Evolutionary conservation across 1,284 basidiomycete genomes (phyloP), one percentile per base, ranked within the genome.

Genomic region (Amylostereum areolatum): DNA sequence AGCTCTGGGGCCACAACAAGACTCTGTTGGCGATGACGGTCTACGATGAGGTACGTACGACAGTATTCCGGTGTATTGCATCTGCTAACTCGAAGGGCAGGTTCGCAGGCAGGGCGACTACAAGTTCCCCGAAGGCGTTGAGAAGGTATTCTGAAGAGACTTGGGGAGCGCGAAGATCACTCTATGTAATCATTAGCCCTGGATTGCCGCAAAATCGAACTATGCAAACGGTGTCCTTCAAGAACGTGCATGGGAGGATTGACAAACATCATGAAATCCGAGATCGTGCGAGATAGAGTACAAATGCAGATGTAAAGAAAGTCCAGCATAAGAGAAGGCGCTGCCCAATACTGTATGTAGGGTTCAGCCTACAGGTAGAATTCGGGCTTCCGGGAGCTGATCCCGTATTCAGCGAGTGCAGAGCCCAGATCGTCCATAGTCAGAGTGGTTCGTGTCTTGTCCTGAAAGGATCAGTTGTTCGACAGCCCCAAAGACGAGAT

Each of bases 401-500:
- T 93, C 5, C 97, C 96, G 63, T 98, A 97, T 67, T 99, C 97
- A 37, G 82, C 79, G 28, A 99, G 78, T 1, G 97, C 97, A 5
- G 93, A 78, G 53, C 87, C 89, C 43, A 99, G 74, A 64, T 99
- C 97, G 55, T 99, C 97, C 94, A 98, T 97, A 4, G 93, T 97
- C 52, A 99, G 71, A 0, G 95, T 93, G n/a, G 97, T 98, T 55
- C 92, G 83, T 35, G 92, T 92, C 63, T 93, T 92, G 63, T 97
- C 93, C 86, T 92, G 53, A 39, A 28, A 28, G 32, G 25, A n/a
- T 11, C 27, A 43, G n/a, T 24, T 31, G 24, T 37, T 4, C 24
- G 24, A 35, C 25, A 47, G 10, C 6, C 24, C n/a, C 41, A 40
- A 7, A 41, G 43, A 32, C 33, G 18, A 29, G 28, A 25, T 9